Evolutionary conservation across 768 basidiomycete genomes (phyloP).

Genomic region (Russula ochroleuca): DNA sequence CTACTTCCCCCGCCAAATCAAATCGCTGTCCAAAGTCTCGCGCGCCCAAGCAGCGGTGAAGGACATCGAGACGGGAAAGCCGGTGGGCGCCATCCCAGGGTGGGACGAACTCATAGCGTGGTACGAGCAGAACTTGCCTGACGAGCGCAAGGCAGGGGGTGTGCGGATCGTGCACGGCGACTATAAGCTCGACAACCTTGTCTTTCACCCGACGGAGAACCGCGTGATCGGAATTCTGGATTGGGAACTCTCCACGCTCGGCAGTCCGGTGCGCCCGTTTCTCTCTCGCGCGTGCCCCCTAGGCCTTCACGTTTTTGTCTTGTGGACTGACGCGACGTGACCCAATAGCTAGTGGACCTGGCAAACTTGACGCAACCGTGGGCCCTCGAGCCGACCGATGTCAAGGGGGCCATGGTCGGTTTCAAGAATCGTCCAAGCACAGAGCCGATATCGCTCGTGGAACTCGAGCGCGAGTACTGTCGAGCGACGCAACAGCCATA

Average conservation of each 20-base stretch:
- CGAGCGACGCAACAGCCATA: slow-evolving; percentile 58
- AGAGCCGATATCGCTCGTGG: slow-evolving; percentile 61
- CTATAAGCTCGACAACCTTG: slow-evolving; percentile 95
- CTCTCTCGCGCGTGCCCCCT: too few species aligned
- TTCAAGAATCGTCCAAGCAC: slow-evolving; percentile 58
- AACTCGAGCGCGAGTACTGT: slow-evolving; percentile 81
- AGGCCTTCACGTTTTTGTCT: background rate
- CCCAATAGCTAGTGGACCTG: slow-evolving; percentile 75
- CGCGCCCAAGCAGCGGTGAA: slow-evolving; percentile 64
- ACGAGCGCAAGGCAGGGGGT: slow-evolving; percentile 72
- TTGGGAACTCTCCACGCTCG: slow-evolving; percentile 96
- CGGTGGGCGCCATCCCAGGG: slow-evolving; percentile 67
- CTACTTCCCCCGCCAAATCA: slow-evolving; percentile 94
- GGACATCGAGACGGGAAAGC: slow-evolving; percentile 58
- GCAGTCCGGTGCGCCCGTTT: slow-evolving; percentile 66
- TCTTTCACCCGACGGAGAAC: slow-evolving; percentile 91
- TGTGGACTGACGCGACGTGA: background rate
- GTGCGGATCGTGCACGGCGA: slow-evolving; percentile 94
- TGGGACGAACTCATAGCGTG: slow-evolving; percentile 69
- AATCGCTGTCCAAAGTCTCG: slow-evolving; percentile 78
- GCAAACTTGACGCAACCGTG: slow-evolving; percentile 88
- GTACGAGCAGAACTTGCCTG: slow-evolving; percentile 71
- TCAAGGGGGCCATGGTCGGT: slow-evolving; percentile 33
- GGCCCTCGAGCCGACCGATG: slow-evolving; percentile 47
- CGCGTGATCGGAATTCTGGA: slow-evolving; percentile 92